phyloP scores from a whole-genome alignment of 1,139 yeast genomes.

The Kodamaea sp. region DNA sequence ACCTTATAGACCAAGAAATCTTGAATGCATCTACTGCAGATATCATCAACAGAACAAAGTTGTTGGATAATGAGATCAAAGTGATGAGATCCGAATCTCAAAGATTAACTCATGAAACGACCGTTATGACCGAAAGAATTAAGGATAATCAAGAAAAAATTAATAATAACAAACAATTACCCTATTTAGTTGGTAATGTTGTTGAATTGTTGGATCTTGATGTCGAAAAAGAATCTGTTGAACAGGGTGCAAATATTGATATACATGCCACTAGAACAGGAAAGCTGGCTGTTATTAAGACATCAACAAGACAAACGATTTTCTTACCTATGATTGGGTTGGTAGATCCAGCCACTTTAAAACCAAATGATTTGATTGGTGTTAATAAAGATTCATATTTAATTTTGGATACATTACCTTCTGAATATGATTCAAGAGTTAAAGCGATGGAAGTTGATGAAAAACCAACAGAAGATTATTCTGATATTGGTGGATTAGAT shows the following conservation, averaged over 20 bases:
- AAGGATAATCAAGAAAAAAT: slow-evolving; percentile 96
- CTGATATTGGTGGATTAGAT: slow-evolving; percentile 96
- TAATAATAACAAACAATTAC: slow-evolving; percentile 91
- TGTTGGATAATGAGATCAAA: slow-evolving; percentile 92
- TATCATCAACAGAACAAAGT: slow-evolving; percentile 77
- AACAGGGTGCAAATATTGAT: slow-evolving; percentile 95
- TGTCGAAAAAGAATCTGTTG: slow-evolving; percentile 80
- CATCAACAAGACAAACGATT: slow-evolving; percentile 96
- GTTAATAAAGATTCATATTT: slow-evolving; percentile 96
- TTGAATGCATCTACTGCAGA: slow-evolving; percentile 76
- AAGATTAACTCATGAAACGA: slow-evolving; percentile 86
- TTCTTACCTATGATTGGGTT: slow-evolving; percentile 93
- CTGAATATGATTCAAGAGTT: slow-evolving; percentile 95
- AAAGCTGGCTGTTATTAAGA: slow-evolving; percentile 96
- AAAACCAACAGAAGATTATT: slow-evolving; percentile 93
- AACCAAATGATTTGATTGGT: slow-evolving; percentile 96
- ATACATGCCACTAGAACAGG: slow-evolving; percentile 89
- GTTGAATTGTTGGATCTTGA: slow-evolving; percentile 89
- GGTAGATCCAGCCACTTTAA: slow-evolving; percentile 81
- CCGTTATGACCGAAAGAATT: slow-evolving; percentile 88
- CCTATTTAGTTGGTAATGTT: slow-evolving; percentile 95
- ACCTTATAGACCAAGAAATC: slow-evolving; percentile 75
- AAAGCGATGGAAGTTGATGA: slow-evolving; percentile 99
- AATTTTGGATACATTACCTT: slow-evolving; percentile 89
- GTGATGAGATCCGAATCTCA: slow-evolving; percentile 92